Conservation (phyloP, 805 yeast species). For the Wickerhamomyces rabaulensis region DNA sequence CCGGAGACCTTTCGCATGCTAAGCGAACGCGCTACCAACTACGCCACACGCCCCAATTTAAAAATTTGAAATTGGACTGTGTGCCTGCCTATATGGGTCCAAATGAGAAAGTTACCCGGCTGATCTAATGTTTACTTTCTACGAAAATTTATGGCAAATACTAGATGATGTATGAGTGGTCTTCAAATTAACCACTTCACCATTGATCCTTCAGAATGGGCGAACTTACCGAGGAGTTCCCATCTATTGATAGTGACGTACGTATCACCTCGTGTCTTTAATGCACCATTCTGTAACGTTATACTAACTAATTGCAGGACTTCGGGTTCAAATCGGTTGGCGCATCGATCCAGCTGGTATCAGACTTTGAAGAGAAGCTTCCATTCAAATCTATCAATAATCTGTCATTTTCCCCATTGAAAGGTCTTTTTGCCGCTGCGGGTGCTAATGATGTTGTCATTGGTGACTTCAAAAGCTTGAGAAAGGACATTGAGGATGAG, state of each 20-base stretch:
- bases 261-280: constrained; percentile 1
- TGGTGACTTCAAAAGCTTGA: constrained; percentile 30
- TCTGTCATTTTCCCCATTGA: constrained; percentile 31
- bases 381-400: constrained; percentile 32
- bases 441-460: constrained; percentile 30
- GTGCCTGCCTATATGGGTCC: no score
- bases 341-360: constrained; percentile 27
- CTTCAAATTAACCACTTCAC: not conserved
- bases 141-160: not conserved
- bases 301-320: constrained; percentile 22
- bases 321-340: constrained; percentile 40
- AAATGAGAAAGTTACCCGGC: not conserved
- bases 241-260: constrained; percentile 16
- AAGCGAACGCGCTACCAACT: constrained; percentile 81
- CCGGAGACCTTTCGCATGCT: constrained; percentile 78
- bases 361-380: constrained; percentile 28
- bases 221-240: constrained; percentile 14
- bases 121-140: not conserved
- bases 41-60: constrained; percentile 64
- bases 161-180: not conserved
- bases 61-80: not conserved
- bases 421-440: constrained; percentile 33
- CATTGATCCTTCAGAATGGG: constrained; percentile 9
- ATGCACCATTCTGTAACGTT: no score
- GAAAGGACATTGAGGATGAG: constrained; percentile 23